These are phyloP conservation scores for Tolypocladium amazonense DNA, from an alignment of 2,329 filamentous ascomycete species.

Conservation along the genomic window DNA sequence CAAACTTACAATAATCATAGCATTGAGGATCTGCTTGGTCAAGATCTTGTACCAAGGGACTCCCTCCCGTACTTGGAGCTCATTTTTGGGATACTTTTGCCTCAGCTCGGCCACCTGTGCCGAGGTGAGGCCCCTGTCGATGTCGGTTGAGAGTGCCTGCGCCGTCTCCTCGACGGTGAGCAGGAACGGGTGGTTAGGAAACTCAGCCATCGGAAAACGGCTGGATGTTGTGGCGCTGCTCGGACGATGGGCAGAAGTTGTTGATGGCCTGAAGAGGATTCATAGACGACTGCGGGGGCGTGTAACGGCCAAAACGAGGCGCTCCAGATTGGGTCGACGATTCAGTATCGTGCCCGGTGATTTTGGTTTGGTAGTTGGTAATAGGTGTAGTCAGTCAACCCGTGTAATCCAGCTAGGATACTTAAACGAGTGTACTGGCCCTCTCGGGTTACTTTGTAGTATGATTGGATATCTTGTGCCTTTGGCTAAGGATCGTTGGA, in stretches of 20 bases:
- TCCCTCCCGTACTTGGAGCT: conserved; percentile 56
- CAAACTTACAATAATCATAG: conserved; percentile 57
- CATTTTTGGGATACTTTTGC: conserved; percentile 53
- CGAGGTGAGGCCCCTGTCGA: conserved; percentile 56
- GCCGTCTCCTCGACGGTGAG: conserved; percentile 53
- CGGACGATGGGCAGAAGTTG: conserved; percentile 5
- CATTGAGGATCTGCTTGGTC: conserved; percentile 63
- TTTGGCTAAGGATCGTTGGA: not conserved
- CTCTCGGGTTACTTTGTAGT: not conserved
- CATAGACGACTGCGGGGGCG: conserved; percentile 9
- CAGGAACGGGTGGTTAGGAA: conserved; percentile 48
- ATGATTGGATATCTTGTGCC: not conserved
- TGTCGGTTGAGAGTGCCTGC: conserved; percentile 48
- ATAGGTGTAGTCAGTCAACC: not conserved
- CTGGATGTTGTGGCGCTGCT: conserved; percentile 6
- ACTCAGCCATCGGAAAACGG: conserved; percentile 23
- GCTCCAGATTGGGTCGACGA: not conserved
- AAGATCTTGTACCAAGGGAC: conserved; percentile 65
- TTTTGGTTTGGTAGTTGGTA: not conserved
- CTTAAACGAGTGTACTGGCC: not conserved
- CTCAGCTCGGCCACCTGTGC: conserved; percentile 48
- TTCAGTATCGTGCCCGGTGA: not conserved
- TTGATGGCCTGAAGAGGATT: conserved; percentile 5
- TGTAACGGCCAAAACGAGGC: conserved; percentile 1
- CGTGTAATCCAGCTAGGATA: not conserved